A percentile compares a stretch with the other conserved stretches of the same genome.
Evolutionary conservation across 345 rosid genomes (phyloP).

Genomic region (Fremontodendron californicum): DNA sequence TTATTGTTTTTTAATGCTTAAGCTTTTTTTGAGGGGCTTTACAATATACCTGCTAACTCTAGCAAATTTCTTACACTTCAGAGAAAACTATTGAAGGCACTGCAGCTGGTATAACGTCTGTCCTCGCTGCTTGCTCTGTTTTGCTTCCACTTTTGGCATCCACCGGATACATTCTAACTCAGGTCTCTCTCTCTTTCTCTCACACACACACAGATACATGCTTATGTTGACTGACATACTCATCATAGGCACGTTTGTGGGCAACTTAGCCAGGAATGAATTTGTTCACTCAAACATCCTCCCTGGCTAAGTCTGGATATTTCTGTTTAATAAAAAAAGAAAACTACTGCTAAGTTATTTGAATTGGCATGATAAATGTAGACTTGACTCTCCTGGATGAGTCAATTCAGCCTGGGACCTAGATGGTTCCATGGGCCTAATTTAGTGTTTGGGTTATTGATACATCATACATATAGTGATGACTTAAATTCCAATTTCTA

Average conservation of each 20-base stretch:
- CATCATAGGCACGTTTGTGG: neutral
- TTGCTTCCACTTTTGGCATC: constrained; percentile 84
- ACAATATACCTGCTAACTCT: constrained; percentile 20
- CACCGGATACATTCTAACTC: constrained; percentile 61
- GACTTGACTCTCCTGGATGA: neutral
- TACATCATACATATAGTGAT: neutral
- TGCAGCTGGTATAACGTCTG: constrained; percentile 90
- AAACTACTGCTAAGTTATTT: neutral
- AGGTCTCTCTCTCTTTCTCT: constrained; percentile 39
- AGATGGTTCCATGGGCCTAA: neutral
- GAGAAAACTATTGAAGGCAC: constrained; percentile 98
- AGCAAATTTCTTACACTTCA: constrained; percentile 23
- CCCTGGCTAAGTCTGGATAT: neutral
- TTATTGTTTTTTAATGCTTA: neutral
- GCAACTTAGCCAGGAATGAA: neutral
- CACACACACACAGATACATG: neutral
- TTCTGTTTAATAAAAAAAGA: neutral
- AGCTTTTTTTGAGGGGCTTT: neutral
- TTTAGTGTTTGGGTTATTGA: neutral
- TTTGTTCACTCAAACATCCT: neutral
- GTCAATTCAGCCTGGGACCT: neutral
- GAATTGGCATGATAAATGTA: neutral
- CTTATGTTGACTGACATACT: neutral
- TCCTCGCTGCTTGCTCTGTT: constrained; percentile 68
- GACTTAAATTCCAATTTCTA: constrained; percentile 15